Base-by-base conservation (phyloP, 768 basidiomycete genomes). In the Chalciporus sphaerocephalus region DNA sequence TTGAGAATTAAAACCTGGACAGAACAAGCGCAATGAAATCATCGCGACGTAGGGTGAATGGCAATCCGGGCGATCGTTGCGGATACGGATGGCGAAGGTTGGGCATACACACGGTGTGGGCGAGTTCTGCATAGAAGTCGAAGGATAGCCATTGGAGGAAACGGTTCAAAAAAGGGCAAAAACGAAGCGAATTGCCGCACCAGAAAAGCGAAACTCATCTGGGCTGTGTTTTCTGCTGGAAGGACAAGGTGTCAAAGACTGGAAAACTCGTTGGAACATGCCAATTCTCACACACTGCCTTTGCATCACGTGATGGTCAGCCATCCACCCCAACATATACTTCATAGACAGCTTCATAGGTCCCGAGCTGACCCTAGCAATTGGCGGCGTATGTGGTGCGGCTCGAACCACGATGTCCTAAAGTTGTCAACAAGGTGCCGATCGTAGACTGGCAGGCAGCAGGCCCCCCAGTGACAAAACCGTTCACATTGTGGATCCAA, bases 221-320 rank as follows among this genome's bases (percentile, higher is more conserved):
- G 7, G 46, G 57, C 57, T 38, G 57, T 58, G 58, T 42, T 20
- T 58, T 60, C 50, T 40, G 17, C 17, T 42, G 28, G 53, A 52
- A 55, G 24, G 10, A 15, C 18, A 22, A 12, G 44, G 10, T 8
- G 27, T n/a, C 24, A 27, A 27, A 17, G n/a, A 17, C 5, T 39
- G 24, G 24, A 38, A 38, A 38, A 22, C 37, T 38, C 37, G 21
- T 22, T 38, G 18, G 21, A 22, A 38, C 10, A 12, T 33, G 18
- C 11, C 24, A 25, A 11, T 5, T 12, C 28, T 1, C 28, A n/a
- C 28, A 28, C 50, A 56, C 53, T 4, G 57, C 57, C 43, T 45
- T 30, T 10, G 2, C 6, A 21, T 56, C 57, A 59, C 35, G 58
- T 59, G 57, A 54, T n/a, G n/a, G n/a, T n/a, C n/a, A n/a, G n/a